Evolutionary conservation across 371 early-diverging fungal species (phyloP).

Genomic region (Mucor saturninus): DNA sequence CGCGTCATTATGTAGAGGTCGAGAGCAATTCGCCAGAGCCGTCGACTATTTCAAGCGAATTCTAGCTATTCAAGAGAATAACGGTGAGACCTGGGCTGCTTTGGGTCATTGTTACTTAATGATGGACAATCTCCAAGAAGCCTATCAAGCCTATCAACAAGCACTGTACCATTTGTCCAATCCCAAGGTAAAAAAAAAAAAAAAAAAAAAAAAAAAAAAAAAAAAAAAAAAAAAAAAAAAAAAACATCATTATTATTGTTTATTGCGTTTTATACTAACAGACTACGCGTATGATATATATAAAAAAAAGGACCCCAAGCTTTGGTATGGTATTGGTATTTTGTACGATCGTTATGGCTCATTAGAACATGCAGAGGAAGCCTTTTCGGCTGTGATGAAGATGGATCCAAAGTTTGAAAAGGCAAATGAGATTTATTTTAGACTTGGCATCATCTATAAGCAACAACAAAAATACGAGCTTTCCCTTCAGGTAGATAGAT

Average conservation of each 20-base stretch:
- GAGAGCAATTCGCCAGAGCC: conserved; percentile 67
- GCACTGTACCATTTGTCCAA: conserved; percentile 70
- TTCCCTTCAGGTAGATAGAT: conserved; percentile 67
- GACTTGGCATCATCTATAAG: conserved; percentile 95
- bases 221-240: conserved; percentile 35
- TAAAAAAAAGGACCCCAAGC: conserved; percentile 75
- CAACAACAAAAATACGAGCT: conserved; percentile 86
- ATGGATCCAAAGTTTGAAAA: conserved; percentile 90
- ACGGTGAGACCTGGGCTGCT: conserved; percentile 93
- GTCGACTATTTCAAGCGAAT: conserved; percentile 58
- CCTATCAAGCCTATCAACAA: conserved; percentile 63
- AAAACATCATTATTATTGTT: conserved; percentile 29
- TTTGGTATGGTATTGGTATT: conserved; percentile 98
- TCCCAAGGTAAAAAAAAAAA: conserved; percentile 63
- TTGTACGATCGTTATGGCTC: conserved; percentile 94
- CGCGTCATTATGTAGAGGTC: conserved; percentile 70
- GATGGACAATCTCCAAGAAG: conserved; percentile 91
- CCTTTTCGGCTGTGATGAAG: conserved; percentile 84
- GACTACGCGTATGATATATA: too few species aligned
- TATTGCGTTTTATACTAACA: too few species aligned
- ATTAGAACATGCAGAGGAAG: conserved; percentile 94
- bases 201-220: conserved; percentile 48
- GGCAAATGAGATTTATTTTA: conserved; percentile 94
- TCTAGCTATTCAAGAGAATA: conserved; percentile 73
- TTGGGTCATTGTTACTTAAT: conserved; percentile 93